These are phyloP conservation scores for Vigna hirtella DNA, from an alignment of 306 rosid species.

Conservation along the genomic window DNA sequence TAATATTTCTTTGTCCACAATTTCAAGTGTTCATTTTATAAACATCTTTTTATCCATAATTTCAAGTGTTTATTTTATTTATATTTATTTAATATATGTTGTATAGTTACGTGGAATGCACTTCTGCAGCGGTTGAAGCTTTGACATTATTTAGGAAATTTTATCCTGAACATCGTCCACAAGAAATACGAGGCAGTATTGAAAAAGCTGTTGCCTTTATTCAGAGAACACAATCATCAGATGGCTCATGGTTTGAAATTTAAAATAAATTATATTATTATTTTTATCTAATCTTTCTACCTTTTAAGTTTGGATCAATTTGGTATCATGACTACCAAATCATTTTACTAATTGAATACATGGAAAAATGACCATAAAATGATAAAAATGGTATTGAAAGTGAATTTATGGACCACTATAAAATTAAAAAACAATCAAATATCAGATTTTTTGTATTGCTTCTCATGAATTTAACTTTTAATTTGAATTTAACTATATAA, in stretches of 20 bases:
- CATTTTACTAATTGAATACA: too few relatives aligned
- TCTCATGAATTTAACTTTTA: too few relatives aligned
- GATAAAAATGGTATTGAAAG: too few relatives aligned
- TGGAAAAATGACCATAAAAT: too few relatives aligned
- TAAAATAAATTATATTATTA: too few relatives aligned
- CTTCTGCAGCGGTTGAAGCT: conserved; percentile 90
- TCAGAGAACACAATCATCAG: conserved; percentile 66
- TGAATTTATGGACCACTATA: too few relatives aligned
- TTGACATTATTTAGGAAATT: conserved; percentile 60
- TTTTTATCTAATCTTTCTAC: too few relatives aligned
- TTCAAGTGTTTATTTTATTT: not conserved
- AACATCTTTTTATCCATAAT: not conserved
- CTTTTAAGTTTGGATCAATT: too few relatives aligned
- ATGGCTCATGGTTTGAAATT: conserved; percentile 83
- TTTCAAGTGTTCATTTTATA: conserved; percentile 18
- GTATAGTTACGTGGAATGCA: conserved; percentile 87
- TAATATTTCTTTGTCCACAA: not conserved
- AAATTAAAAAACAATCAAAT: too few relatives aligned
- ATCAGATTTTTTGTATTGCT: too few relatives aligned
- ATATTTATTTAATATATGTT: conserved; percentile 29
- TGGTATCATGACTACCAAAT: too few relatives aligned
- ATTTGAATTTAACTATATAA: too few relatives aligned
- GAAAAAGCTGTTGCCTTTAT: conserved; percentile 60
- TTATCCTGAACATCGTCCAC: conserved; percentile 68
- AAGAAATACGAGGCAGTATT: conserved; percentile 67